These are phyloP conservation scores for Boletus bicolor DNA, from an alignment of 768 basidiomycete genomes.

Conservation along the genomic window DNA sequence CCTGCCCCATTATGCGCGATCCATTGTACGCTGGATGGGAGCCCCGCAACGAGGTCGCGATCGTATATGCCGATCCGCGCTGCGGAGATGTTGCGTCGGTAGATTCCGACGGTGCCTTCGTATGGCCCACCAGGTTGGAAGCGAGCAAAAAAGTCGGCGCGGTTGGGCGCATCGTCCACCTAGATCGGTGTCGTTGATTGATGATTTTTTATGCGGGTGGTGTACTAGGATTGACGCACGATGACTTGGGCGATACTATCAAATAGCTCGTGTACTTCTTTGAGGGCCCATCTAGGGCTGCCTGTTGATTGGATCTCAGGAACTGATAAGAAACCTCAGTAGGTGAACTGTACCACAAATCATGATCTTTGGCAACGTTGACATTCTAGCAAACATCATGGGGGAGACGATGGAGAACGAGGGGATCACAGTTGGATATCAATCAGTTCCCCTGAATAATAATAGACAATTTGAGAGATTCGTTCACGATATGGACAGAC, in stretches of 20 bases:
- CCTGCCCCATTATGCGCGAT: constrained; percentile 89
- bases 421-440: too few species aligned
- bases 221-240: constrained; percentile 42
- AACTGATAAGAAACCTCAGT: not conserved
- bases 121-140: constrained; percentile 46
- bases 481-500: not conserved
- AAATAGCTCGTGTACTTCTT: constrained; percentile 62
- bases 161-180: constrained; percentile 41
- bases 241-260: constrained; percentile 68
- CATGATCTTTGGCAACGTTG: constrained; percentile 23
- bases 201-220: not conserved
- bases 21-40: constrained; percentile 69
- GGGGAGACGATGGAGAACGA: not conserved
- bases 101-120: constrained; percentile 47
- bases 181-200: not conserved
- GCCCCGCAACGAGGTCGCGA: constrained; percentile 48
- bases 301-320: constrained; percentile 35
- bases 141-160: constrained; percentile 44
- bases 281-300: constrained; percentile 71
- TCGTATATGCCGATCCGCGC: constrained; percentile 49
- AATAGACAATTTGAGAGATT: not conserved
- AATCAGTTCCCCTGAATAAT: not conserved
- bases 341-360: constrained; percentile 25
- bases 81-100: constrained; percentile 45
- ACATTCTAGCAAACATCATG: not conserved